A percentile compares a stretch with the other conserved stretches of the same genome.
Evolutionary conservation across 768 basidiomycete species (phyloP).

Genomic region (Leccinum barrowsii): DNA sequence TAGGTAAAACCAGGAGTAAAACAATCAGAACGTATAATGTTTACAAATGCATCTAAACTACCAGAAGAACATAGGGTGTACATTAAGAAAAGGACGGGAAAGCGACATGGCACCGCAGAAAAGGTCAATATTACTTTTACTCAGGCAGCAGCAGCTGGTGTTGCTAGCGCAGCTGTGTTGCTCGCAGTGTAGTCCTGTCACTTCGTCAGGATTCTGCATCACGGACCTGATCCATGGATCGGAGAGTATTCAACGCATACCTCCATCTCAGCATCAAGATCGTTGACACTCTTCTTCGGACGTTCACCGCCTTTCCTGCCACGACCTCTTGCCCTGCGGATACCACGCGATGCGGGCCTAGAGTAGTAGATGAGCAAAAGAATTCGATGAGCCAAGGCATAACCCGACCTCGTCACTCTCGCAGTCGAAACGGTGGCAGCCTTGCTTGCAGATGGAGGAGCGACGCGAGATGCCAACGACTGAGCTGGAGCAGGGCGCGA

Average conservation of each 20-base stretch:
- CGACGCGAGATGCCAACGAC: constrained; percentile 80
- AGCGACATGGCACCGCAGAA: neutral
- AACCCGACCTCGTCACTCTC: constrained; percentile 36
- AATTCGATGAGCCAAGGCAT: neutral
- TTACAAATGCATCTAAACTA: constrained; percentile 25
- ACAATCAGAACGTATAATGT: constrained; percentile 13
- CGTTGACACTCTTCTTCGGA: constrained; percentile 77
- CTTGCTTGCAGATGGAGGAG: constrained; percentile 51
- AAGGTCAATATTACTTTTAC: neutral
- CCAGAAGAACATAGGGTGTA: constrained; percentile 8
- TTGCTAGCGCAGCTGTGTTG: constrained; percentile 43
- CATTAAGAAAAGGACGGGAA: neutral
- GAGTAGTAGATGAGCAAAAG: constrained; percentile 8
- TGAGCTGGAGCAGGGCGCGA: constrained; percentile 54
- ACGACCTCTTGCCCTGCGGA: constrained; percentile 46
- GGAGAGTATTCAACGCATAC: constrained; percentile 40
- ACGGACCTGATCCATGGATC: no score
- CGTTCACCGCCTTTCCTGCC: constrained; percentile 51
- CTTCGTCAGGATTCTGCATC: neutral
- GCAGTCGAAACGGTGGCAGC: constrained; percentile 17
- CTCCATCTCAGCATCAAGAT: constrained; percentile 98
- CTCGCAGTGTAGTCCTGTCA: constrained; percentile 65
- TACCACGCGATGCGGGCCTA: constrained; percentile 36
- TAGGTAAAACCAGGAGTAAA: neutral
- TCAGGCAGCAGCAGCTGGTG: constrained; percentile 36